A percentile compares a stretch with the other conserved stretches of the same genome.
Conservation (phyloP, 306 rosid species). For the Echinosophora koreensis region DNA sequence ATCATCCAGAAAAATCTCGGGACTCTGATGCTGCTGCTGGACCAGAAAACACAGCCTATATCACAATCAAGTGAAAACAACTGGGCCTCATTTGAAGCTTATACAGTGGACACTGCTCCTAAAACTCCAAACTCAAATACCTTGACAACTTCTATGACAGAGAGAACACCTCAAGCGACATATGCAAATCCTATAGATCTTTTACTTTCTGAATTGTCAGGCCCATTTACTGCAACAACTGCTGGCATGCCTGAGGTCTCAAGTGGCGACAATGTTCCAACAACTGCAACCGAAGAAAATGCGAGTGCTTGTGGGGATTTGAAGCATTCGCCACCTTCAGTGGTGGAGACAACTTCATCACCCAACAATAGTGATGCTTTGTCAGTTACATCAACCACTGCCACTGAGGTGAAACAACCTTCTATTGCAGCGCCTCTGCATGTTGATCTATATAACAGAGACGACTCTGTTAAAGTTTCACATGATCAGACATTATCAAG, state of each 20-base stretch:
- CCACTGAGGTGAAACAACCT: constrained; percentile 45
- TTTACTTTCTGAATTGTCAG: constrained; percentile 67
- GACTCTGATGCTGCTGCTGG: constrained; percentile 42
- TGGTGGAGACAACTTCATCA: constrained; percentile 41
- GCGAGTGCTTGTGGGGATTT: constrained; percentile 41
- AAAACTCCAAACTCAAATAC: constrained; percentile 51
- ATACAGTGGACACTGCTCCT: constrained; percentile 15
- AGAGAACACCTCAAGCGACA: constrained; percentile 49
- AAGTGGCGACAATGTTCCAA: constrained; percentile 36
- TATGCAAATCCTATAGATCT: constrained; percentile 63
- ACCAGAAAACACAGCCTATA: constrained; percentile 50
- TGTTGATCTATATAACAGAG: constrained; percentile 25
- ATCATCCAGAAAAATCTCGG: constrained; percentile 46
- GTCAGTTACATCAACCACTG: constrained; percentile 43
- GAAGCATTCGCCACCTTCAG: constrained; percentile 44
- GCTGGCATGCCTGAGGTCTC: constrained; percentile 43
- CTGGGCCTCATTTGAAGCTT: constrained; percentile 61
- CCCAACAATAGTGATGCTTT: constrained; percentile 37
- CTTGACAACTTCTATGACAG: constrained; percentile 30
- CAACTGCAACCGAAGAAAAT: constrained; percentile 47
- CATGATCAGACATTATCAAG: constrained; percentile 44
- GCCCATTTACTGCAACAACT: constrained; percentile 49
- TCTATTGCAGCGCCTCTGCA: constrained; percentile 45
- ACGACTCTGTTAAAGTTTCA: constrained; percentile 30
- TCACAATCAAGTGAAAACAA: constrained; percentile 50